A percentile compares a stretch with the other conserved stretches of the same genome.
phyloP scores from a whole-genome alignment of 495 filamentous ascomycete genomes.

The Penicillium flavigenum region DNA sequence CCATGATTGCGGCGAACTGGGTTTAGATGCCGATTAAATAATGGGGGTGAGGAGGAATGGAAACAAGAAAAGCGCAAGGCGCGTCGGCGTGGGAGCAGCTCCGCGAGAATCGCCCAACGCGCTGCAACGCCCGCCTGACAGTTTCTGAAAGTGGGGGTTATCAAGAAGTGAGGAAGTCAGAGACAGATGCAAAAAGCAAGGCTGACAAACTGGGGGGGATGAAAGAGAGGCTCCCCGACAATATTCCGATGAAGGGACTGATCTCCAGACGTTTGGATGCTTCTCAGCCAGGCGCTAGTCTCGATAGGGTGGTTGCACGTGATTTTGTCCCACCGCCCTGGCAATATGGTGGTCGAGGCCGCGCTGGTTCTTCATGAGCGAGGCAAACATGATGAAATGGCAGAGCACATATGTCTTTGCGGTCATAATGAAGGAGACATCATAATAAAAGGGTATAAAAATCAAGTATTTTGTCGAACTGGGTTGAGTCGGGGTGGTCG shows the following conservation, averaged over 20 bases:
- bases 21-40: neutral
- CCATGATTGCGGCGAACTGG: conserved; percentile 42
- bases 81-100: conserved; percentile 23
- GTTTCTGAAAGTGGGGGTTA: conserved; percentile 14
- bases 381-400: neutral
- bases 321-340: conserved; percentile 4
- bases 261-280: conserved; percentile 32
- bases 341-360: neutral
- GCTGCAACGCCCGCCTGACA: conserved; percentile 27
- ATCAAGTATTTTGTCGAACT: neutral
- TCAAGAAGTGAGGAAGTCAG: conserved; percentile 14
- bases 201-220: conserved; percentile 21
- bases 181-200: conserved; percentile 10
- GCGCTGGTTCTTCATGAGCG: conserved; percentile 1
- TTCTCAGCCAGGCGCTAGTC: conserved; percentile 26
- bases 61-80: conserved; percentile 32
- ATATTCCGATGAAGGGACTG: conserved; percentile 29
- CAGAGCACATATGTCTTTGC: neutral
- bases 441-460: neutral
- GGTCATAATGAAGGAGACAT: neutral
- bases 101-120: conserved; percentile 28
- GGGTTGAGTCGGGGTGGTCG: neutral
- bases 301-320: conserved; percentile 13
- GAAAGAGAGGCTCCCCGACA: conserved; percentile 23
- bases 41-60: neutral